Base-by-base conservation (phyloP, 768 basidiomycete species). In the Trametes cubensis region DNA sequence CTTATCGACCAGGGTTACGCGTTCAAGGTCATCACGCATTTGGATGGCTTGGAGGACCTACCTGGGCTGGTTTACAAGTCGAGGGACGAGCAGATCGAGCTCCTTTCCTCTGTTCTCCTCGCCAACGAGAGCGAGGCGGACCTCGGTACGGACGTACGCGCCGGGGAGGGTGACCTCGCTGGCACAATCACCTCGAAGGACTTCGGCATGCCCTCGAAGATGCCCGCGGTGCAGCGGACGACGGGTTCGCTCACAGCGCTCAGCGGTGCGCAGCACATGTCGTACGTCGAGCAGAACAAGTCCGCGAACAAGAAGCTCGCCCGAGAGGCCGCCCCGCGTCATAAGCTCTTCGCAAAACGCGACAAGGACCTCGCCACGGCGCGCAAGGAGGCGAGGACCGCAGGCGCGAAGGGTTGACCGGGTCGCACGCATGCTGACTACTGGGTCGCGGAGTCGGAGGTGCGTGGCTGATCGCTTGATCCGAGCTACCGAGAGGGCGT, bases 1-100 rank as follows among this genome's bases (percentile, higher is more conserved):
- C 79, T 99, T 67, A 96, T 99, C 70, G 97, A 99, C 72, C 95
- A 98, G 76, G 96, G 97, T 3, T 99, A 99, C 76, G 92, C 96
- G 6, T 99, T 99, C 85, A 98, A 98, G 76, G 96, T 99, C 55
- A 98, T 99, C 76, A 98, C 97, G 2, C 92, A 95, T 68, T 85
- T 99, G 18, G 95, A 98, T 65, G 97, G 97, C 10, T 80, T 98
- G 26, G 89, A 96, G 60, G 80, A 83, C 45, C 81, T 95, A 66
- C 86, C 90, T 4, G 90, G 94, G 70, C 82, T 98, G 55, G 97
- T 98, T 52, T 99, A 96, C 79, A 86, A 85, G 70, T 93, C 92
- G 42, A 84, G 85, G 70, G 88, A 94, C 68, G 92, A 97, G 71
- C 96, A 98, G 77, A 96, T 98, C 61, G 96, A 98, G 73, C 85